Evolutionary conservation across 192 early-diverging fungal genomes (phyloP).

Genomic region (Backusella liffmaniae): DNA sequence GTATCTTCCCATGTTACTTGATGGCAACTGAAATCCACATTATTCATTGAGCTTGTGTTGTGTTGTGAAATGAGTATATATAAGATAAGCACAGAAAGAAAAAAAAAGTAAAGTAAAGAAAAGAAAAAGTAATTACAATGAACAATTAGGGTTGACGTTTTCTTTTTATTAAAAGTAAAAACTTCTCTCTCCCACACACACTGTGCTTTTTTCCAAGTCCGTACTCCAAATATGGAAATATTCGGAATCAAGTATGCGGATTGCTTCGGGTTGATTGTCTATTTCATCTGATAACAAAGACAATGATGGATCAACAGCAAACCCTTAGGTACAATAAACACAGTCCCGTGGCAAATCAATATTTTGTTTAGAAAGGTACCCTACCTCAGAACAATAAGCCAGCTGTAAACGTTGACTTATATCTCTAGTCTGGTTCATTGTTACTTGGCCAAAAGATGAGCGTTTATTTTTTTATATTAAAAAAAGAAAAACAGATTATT

Average conservation of each 20-base stretch:
- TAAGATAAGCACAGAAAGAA: background rate
- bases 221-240: background rate
- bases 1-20: constrained; percentile 27
- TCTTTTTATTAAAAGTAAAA: background rate
- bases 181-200: background rate
- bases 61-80: background rate
- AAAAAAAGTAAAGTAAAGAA: too few relatives aligned
- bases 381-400: too few relatives aligned
- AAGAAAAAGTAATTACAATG: constrained; percentile 1
- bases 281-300: too few relatives aligned
- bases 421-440: background rate
- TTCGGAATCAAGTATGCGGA: background rate
- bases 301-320: too few relatives aligned
- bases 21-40: background rate
- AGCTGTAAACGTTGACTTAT: too few relatives aligned
- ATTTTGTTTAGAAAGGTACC: too few relatives aligned
- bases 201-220: background rate
- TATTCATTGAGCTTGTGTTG: background rate
- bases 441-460: background rate
- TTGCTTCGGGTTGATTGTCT: background rate
- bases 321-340: background rate
- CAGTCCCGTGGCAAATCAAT: too few relatives aligned
- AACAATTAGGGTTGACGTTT: constrained; percentile 1
- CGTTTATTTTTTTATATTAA: background rate
- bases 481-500: too few relatives aligned